Conservation (phyloP, 768 basidiomycete species). For the Dentipellis fragilis region DNA sequence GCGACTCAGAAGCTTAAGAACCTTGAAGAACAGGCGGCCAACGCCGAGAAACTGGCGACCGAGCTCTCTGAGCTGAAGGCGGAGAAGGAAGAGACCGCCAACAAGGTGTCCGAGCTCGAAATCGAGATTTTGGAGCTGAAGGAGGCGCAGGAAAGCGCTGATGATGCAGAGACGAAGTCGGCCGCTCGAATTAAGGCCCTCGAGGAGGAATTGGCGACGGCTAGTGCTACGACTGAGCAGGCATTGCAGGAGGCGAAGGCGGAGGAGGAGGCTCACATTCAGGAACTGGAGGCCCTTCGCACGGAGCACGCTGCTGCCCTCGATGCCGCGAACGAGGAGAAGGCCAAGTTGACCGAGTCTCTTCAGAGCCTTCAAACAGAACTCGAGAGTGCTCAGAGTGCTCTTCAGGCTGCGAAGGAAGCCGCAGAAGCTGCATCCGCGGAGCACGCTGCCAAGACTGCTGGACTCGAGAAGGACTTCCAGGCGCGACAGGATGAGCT, state of each 20-base stretch:
- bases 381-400: constrained; percentile 33
- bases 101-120: constrained; percentile 72
- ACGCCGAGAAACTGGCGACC: constrained; percentile 31
- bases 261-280: constrained; percentile 36
- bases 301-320: constrained; percentile 38
- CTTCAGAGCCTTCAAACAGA: constrained; percentile 23
- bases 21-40: constrained; percentile 36
- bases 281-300: constrained; percentile 30
- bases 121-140: constrained; percentile 70
- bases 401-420: constrained; percentile 33
- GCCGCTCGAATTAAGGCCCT: constrained; percentile 36
- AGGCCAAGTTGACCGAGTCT: constrained; percentile 8
- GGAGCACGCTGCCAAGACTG: constrained; percentile 36
- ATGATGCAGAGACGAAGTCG: constrained; percentile 45
- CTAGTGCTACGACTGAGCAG: constrained; percentile 35
- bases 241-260: constrained; percentile 36
- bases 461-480: constrained; percentile 41
- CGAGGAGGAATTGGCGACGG: constrained; percentile 44
- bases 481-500: constrained; percentile 41
- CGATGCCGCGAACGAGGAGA: constrained; percentile 31
- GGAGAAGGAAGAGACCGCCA: constrained; percentile 62
- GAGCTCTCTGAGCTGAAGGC: constrained; percentile 43
- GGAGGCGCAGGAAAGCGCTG: constrained; percentile 54
- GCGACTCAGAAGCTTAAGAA: constrained; percentile 33
- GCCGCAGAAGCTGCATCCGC: constrained; percentile 36